These are phyloP conservation scores for Xylaria arbuscula DNA, from an alignment of 2,329 filamentous ascomycete species.

Conservation along the genomic window DNA sequence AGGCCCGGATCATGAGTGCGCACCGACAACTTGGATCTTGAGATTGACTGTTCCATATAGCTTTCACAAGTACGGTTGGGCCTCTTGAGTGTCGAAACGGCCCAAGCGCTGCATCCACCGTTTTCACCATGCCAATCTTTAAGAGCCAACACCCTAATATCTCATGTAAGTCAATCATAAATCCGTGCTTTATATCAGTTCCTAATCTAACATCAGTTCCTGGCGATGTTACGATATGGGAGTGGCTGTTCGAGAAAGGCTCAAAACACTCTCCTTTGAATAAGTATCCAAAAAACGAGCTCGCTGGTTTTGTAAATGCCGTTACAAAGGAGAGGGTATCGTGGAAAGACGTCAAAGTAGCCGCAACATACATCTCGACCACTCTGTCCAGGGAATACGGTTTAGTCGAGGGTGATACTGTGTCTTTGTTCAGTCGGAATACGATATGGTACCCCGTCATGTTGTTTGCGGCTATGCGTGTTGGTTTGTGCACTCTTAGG, in stretches of 20 bases:
- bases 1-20: too few relatives aligned
- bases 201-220: conserved; percentile 35
- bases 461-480: background rate
- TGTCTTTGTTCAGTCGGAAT: conserved; percentile 72
- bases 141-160: conserved; percentile 43
- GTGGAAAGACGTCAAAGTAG: conserved; percentile 67
- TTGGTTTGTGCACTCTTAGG: background rate
- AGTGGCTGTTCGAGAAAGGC: conserved; percentile 43
- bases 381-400: conserved; percentile 67
- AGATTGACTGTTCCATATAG: background rate
- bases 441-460: conserved; percentile 67
- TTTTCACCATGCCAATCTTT: conserved; percentile 39
- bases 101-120: background rate
- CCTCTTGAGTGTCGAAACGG: background rate
- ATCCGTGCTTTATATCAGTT: background rate
- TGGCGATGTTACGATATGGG: conserved; percentile 43
- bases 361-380: conserved; percentile 69
- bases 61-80: background rate
- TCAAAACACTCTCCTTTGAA: conserved; percentile 41
- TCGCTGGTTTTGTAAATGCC: conserved; percentile 57
- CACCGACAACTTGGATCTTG: background rate
- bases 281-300: conserved; percentile 40
- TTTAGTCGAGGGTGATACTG: conserved; percentile 64
- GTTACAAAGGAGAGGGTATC: conserved; percentile 67
- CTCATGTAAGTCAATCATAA: conserved; percentile 32